A percentile compares a stretch with the other conserved stretches of the same genome.
These are phyloP conservation scores for Trichoderma gracile DNA, from an alignment of 2,329 filamentous ascomycete genomes.

Conservation along the genomic window DNA sequence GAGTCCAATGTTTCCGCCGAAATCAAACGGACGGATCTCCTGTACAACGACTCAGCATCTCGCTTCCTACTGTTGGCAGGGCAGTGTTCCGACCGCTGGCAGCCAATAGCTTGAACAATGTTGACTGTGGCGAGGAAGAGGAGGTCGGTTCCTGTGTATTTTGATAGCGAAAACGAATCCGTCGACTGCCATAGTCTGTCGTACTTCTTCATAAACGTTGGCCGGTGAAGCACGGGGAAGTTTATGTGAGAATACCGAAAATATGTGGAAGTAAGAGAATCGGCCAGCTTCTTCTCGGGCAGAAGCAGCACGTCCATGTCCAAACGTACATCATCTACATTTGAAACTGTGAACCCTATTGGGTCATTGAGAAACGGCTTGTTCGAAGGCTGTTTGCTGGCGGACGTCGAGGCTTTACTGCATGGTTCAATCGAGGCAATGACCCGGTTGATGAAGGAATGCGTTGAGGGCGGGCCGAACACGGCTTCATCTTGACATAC, in stretches of 20 bases:
- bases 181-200: conserved; percentile 11
- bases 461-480: conserved; percentile 13
- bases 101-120: conserved; percentile 3
- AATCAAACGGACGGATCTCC: conserved; percentile 11
- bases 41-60: conserved; percentile 16
- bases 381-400: neutral
- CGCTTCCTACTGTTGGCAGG: conserved; percentile 13
- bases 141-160: conserved; percentile 4
- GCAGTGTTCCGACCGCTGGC: conserved; percentile 16
- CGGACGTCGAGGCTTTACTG: neutral
- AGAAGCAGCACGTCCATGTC: conserved; percentile 3
- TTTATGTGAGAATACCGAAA: neutral
- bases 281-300: conserved; percentile 12
- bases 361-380: conserved; percentile 13
- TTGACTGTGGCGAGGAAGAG: conserved; percentile 7
- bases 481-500: neutral
- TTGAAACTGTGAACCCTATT: conserved; percentile 16
- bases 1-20: conserved; percentile 15
- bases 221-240: conserved; percentile 9
- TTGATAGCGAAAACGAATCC: neutral
- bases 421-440: conserved; percentile 11
- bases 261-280: conserved; percentile 4
- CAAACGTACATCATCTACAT: neutral
- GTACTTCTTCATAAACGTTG: conserved; percentile 9
- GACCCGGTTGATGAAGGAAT: conserved; percentile 17